phyloP scores from a whole-genome alignment of 2,329 filamentous ascomycete genomes.

The Penicillium sp. region DNA sequence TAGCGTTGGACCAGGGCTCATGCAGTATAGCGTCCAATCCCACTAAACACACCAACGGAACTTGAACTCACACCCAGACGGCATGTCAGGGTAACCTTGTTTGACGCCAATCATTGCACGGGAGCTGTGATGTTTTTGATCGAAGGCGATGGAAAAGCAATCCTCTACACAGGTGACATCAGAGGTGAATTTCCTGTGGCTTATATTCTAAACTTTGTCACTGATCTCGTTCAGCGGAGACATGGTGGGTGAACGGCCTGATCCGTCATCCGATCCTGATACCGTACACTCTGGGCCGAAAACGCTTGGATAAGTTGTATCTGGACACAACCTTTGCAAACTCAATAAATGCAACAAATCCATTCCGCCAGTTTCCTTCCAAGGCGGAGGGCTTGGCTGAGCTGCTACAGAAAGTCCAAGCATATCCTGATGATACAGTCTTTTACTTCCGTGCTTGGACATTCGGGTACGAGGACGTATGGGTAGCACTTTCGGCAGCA shows the following conservation, averaged over 20 bases:
- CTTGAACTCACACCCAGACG: conserved; percentile 69
- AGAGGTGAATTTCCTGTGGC: conserved; percentile 48
- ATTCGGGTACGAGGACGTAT: conserved; percentile 89
- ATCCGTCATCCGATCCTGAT: conserved; percentile 67
- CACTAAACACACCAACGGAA: conserved; percentile 71
- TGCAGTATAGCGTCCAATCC: conserved; percentile 64
- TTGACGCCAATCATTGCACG: conserved; percentile 89
- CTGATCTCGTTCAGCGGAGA: conserved; percentile 53
- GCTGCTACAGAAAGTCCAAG: conserved; percentile 62
- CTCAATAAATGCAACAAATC: conserved; percentile 47
- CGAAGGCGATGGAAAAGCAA: conserved; percentile 65
- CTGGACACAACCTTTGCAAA: conserved; percentile 78
- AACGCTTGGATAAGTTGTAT: conserved; percentile 74
- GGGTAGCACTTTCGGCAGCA: conserved; percentile 71
- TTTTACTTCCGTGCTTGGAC: conserved; percentile 91
- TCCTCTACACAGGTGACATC: conserved; percentile 87
- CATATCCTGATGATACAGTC: conserved; percentile 67
- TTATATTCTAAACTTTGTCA: not conserved
- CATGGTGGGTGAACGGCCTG: conserved; percentile 77
- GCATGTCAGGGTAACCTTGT: conserved; percentile 72
- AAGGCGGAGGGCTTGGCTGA: conserved; percentile 74
- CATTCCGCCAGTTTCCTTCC: conserved; percentile 53
- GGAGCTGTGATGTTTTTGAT: conserved; percentile 92
- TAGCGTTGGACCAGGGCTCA: not conserved
- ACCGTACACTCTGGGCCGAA: conserved; percentile 66